These are phyloP conservation scores for Leccinum pellstonianum DNA, from an alignment of 768 basidiomycete species.

Conservation along the genomic window DNA sequence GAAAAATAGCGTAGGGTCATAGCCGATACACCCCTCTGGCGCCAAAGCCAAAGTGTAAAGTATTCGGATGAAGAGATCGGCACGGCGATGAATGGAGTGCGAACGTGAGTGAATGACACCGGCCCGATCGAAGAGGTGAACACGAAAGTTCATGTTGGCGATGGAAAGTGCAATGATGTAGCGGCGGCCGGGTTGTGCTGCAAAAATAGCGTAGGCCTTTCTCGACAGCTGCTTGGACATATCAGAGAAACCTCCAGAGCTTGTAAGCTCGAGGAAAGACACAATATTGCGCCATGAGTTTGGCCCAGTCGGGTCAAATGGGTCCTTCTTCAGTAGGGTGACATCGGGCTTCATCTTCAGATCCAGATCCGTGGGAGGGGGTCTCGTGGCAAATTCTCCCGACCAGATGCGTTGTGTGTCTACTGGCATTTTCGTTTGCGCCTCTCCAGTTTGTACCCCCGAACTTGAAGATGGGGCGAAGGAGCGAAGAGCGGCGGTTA, in stretches of 20 bases:
- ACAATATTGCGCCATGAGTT: background rate
- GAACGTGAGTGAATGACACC: background rate
- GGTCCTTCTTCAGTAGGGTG: background rate
- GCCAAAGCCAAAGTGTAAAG: background rate
- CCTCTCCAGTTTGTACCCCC: background rate
- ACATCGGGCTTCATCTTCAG: too few species aligned
- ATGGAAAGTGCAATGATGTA: background rate
- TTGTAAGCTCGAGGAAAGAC: background rate
- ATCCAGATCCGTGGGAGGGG: too few species aligned
- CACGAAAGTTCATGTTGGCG: background rate
- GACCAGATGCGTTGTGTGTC: background rate
- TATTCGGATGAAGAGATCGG: background rate
- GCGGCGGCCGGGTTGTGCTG: background rate
- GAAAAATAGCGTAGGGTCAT: background rate
- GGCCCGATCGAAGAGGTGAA: background rate
- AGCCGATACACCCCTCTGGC: background rate
- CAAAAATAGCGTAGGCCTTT: background rate
- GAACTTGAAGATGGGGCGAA: background rate
- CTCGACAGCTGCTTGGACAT: background rate
- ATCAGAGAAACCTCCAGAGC: background rate
- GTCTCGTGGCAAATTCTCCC: too few species aligned
- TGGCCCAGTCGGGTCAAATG: background rate
- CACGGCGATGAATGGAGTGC: background rate
- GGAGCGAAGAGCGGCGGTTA: background rate
- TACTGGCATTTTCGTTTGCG: background rate